These are phyloP conservation scores for Teratosphaeria destructans DNA, from an alignment of 2,329 filamentous ascomycete genomes.

Conservation along the genomic window DNA sequence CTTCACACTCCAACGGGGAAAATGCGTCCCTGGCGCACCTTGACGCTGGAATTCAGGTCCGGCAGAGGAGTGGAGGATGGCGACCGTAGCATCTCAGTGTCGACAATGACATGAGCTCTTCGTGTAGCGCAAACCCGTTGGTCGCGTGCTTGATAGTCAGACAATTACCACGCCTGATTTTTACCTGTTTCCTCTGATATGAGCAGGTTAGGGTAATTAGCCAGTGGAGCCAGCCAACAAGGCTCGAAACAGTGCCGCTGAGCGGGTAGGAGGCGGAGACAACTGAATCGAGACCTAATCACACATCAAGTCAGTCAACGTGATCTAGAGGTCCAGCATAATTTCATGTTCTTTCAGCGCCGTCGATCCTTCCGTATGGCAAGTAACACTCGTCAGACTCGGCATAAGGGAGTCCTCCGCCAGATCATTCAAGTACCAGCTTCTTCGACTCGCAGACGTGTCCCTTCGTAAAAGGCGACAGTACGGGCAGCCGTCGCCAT, in stretches of 20 bases:
- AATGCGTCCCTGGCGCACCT: neutral
- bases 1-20: neutral
- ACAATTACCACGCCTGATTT: neutral
- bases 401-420: too few species aligned
- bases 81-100: neutral
- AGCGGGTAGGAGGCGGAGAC: neutral
- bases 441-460: too few species aligned
- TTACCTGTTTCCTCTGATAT: neutral
- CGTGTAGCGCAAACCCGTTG: neutral
- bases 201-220: neutral
- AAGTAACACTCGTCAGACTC: neutral
- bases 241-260: neutral
- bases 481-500: too few species aligned
- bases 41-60: neutral
- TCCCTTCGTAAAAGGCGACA: too few species aligned
- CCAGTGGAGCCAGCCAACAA: neutral
- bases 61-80: neutral
- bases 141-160: neutral
- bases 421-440: too few species aligned
- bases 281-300: neutral
- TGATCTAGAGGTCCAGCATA: neutral
- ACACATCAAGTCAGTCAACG: neutral
- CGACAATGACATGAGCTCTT: neutral
- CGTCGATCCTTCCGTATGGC: neutral
- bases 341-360: neutral